Evolutionary conservation across 2,329 filamentous ascomycete species (phyloP), one percentile per base, ranked within the genome.

Genomic region (Chaetomium sp.): DNA sequence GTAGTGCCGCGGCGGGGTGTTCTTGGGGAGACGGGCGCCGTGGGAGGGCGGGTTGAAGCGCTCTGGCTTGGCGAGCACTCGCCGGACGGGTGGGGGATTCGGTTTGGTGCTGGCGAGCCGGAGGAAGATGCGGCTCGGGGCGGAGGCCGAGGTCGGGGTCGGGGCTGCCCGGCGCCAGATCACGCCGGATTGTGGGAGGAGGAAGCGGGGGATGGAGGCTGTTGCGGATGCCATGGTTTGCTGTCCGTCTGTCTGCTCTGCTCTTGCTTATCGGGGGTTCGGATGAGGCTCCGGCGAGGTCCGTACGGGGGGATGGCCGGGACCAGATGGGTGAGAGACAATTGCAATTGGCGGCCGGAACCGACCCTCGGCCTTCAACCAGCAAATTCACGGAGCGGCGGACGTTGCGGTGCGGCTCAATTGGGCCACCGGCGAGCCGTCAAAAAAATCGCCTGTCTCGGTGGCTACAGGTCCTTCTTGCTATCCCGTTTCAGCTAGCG

Each of bases 31-130:
- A 7, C 90, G 83, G 25, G 90, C 81, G 13, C 90, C 89, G 76
- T 98, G 95, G 0, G 94, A 98, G 0, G 95, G 95, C 2, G 95
- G 94, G 56, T 91, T 91, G 83, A 97, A 98, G 75, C 89, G 90
- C 73, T 90, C 85, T 27, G 94, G 94, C 78, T 97, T 92, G 72
- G 91, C 91, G 69, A 99, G 88, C 5, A 92, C 85, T 67, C 59
- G 88, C 83, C 42, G 86, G 85, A 73, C 89, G 79, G 54, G 33
- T 8, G 55, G 27, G 2, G 50, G 31, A 23, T 16, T 59, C 31
- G 64, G 72, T 69, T 57, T 71, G 59, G 49, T 65, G 59, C 49
- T 47, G 63, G 66, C 61, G 23, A 67, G 53, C 21, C 65, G 58
- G 63, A 61, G 47, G 54, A 61, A 27, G 59, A 66, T 16, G 58